phyloP scores from a whole-genome alignment of 768 basidiomycete species.

The Pulveroboletus frians region DNA sequence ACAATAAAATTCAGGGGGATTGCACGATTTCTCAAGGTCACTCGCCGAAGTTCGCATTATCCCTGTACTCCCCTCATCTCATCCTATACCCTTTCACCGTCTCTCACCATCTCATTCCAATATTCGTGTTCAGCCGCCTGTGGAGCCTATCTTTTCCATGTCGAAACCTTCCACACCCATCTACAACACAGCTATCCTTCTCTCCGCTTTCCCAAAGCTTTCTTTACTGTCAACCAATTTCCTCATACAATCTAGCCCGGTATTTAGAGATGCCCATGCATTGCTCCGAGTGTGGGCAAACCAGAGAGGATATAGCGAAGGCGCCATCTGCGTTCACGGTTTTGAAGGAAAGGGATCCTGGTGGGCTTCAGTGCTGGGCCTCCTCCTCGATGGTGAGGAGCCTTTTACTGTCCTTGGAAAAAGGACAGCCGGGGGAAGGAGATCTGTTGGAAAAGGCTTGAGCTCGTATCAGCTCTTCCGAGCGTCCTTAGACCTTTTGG shows the following conservation, averaged over 20 bases:
- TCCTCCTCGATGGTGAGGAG: constrained; percentile 68
- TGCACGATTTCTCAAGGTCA: constrained; percentile 60
- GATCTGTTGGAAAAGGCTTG: constrained; percentile 69
- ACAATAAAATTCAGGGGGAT: constrained; percentile 37
- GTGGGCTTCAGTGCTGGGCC: constrained; percentile 62
- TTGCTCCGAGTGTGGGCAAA: constrained; percentile 88
- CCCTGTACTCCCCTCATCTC: constrained; percentile 53
- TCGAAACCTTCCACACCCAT: constrained; percentile 56
- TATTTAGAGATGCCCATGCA: constrained; percentile 69
- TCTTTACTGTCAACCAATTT: constrained; percentile 43
- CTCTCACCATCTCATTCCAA: constrained; percentile 76
- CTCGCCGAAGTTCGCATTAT: constrained; percentile 71
- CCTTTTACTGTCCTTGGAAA: constrained; percentile 20
- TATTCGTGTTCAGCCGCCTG: constrained; percentile 38
- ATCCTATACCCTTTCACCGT: constrained; percentile 60
- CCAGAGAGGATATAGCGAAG: constrained; percentile 72
- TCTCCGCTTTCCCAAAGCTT: constrained; percentile 32
- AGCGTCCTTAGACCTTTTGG: constrained; percentile 77
- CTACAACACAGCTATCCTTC: constrained; percentile 74
- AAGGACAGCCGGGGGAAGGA: constrained; percentile 35
- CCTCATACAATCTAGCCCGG: constrained; percentile 45
- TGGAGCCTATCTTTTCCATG: constrained; percentile 4
- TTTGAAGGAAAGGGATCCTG: constrained; percentile 63
- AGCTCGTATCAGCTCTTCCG: constrained; percentile 90
- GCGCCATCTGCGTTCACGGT: constrained; percentile 56